These are phyloP conservation scores for Wickerhamiella siamensis DNA, from an alignment of 805 yeast genomes.

Conservation along the genomic window DNA sequence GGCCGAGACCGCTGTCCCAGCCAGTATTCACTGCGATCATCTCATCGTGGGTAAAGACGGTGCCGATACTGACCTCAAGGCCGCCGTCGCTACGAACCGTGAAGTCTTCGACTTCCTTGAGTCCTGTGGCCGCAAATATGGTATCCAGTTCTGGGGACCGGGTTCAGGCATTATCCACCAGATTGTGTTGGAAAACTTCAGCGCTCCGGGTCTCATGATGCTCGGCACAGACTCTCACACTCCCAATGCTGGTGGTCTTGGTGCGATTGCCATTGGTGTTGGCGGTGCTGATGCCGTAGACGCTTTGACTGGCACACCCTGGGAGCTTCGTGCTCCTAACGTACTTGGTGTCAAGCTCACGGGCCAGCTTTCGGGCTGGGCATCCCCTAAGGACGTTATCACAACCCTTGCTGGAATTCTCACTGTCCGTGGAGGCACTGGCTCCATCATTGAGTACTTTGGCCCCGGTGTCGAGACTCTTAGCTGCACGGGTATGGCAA, in stretches of 20 bases:
- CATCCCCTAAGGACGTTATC: constrained; percentile 94
- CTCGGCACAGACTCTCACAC: constrained; percentile 98
- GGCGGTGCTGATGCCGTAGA: constrained; percentile 99
- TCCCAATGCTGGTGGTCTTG: constrained; percentile 98
- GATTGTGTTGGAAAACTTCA: constrained; percentile 90
- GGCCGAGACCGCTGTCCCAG: constrained; percentile 78
- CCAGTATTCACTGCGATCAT: constrained; percentile 95
- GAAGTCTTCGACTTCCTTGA: constrained; percentile 93
- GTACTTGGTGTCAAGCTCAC: constrained; percentile 85
- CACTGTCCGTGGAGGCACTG: constrained; percentile 97
- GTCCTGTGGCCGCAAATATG: constrained; percentile 85
- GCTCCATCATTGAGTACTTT: constrained; percentile 87
- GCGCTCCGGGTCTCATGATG: constrained; percentile 95
- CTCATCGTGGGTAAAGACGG: constrained; percentile 93
- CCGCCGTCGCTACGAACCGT: constrained; percentile 72
- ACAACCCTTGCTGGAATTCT: constrained; percentile 80
- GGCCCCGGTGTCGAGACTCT: constrained; percentile 85
- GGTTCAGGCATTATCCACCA: constrained; percentile 99
- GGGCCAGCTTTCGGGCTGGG: constrained; percentile 84
- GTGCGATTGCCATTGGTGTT: constrained; percentile 97
- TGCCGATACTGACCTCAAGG: constrained; percentile 66
- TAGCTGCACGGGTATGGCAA: constrained; percentile 98
- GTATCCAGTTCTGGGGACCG: constrained; percentile 98
- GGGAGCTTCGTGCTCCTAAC: constrained; percentile 98
- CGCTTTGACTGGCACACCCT: constrained; percentile 90